These are phyloP conservation scores for Carex littledalei DNA, from an alignment of 176 grass and related monocot genomes.

Conservation along the genomic window DNA sequence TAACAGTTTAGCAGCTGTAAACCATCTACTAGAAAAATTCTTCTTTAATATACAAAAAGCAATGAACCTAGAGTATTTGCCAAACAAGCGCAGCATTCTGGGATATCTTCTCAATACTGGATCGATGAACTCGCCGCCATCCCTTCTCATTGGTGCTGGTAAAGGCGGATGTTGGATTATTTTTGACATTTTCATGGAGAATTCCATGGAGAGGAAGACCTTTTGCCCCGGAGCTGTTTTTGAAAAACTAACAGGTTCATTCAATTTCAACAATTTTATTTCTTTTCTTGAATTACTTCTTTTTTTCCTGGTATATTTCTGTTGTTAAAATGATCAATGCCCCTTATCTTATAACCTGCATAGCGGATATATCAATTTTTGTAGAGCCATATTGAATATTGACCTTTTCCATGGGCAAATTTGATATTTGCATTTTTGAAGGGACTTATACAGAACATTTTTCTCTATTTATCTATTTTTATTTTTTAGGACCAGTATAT, in stretches of 20 bases:
- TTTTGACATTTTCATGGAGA: constrained; percentile 88
- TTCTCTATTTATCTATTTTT: not conserved
- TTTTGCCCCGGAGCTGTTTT: constrained; percentile 50
- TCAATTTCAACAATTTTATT: not conserved
- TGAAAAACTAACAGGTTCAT: constrained; percentile 58
- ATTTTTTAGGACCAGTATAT: not conserved
- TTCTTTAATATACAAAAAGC: constrained; percentile 49
- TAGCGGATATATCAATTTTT: not conserved
- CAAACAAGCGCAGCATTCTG: constrained; percentile 41
- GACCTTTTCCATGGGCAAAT: not conserved
- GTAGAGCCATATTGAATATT: not conserved
- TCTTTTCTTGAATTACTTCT: not conserved
- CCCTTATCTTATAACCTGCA: not conserved
- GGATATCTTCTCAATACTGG: constrained; percentile 38
- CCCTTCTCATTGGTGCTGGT: constrained; percentile 32
- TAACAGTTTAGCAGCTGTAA: constrained; percentile 16
- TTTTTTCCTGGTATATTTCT: not conserved
- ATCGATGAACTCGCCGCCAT: constrained; percentile 31
- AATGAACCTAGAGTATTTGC: constrained; percentile 24
- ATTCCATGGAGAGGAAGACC: constrained; percentile 57
- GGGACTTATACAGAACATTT: not conserved
- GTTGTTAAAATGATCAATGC: not conserved
- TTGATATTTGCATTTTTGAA: not conserved
- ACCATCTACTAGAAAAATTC: constrained; percentile 37
- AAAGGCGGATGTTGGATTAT: constrained; percentile 58